Evolutionary conservation across 1,284 basidiomycete species (phyloP).

Genomic region (Takashimella tepidaria): DNA sequence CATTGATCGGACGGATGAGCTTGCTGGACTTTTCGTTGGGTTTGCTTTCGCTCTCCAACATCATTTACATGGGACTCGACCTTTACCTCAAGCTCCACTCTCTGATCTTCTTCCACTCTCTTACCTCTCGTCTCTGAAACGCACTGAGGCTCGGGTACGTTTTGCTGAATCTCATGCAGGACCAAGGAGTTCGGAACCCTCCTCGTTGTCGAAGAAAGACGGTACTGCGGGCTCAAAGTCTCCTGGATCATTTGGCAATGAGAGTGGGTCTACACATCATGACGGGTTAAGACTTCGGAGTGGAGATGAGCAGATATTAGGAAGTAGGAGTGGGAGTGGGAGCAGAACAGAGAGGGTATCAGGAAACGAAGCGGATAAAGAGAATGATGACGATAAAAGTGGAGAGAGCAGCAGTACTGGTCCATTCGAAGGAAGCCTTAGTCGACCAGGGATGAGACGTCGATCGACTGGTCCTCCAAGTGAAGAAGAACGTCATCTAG

Average conservation of each 20-base stretch:
- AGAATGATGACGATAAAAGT: neutral
- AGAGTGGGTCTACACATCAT: too few species aligned
- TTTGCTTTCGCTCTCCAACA: conserved; percentile 47
- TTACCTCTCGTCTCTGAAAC: conserved; percentile 41
- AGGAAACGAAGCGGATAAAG: neutral
- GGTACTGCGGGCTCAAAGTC: neutral
- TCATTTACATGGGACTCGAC: conserved; percentile 39
- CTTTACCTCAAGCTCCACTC: conserved; percentile 42
- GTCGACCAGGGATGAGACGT: conserved; percentile 24
- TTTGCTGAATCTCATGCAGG: conserved; percentile 40
- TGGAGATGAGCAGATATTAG: neutral
- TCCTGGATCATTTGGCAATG: neutral
- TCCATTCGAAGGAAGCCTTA: too few species aligned
- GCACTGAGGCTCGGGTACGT: conserved; percentile 43
- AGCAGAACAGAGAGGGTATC: neutral
- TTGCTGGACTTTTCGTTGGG: conserved; percentile 38
- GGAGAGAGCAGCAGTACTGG: neutral
- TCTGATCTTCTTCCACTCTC: conserved; percentile 39
- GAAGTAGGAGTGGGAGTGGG: too few species aligned
- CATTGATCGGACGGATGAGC: conserved; percentile 28
- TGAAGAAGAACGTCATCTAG: conserved; percentile 14
- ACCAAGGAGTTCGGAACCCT: conserved; percentile 26
- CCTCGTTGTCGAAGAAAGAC: conserved; percentile 9
- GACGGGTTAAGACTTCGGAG: neutral
- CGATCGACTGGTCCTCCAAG: conserved; percentile 27